These are phyloP conservation scores for Neonectria neomacrospora DNA, from an alignment of 2,329 filamentous ascomycete genomes.

Conservation along the genomic window DNA sequence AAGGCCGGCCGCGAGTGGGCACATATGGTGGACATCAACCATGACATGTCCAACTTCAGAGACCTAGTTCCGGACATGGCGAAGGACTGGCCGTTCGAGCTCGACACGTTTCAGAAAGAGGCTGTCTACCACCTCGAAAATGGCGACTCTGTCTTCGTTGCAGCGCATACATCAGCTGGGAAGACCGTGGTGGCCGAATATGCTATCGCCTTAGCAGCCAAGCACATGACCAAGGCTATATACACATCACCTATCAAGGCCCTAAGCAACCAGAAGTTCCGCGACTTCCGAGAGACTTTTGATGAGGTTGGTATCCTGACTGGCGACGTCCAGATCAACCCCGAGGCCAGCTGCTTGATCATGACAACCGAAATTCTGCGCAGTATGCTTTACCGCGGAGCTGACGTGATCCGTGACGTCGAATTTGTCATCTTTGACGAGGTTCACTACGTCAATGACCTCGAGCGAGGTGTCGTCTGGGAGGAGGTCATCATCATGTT, in stretches of 20 bases:
- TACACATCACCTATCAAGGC: constrained; percentile 99
- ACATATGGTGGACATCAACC: constrained; percentile 96
- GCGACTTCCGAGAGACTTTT: constrained; percentile 90
- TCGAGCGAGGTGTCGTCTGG: constrained; percentile 96
- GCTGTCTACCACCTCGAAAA: constrained; percentile 97
- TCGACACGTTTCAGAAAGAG: constrained; percentile 98
- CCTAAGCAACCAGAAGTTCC: constrained; percentile 97
- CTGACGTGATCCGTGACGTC: constrained; percentile 94
- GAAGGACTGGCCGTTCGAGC: constrained; percentile 93
- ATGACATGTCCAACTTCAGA: constrained; percentile 91
- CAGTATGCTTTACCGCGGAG: constrained; percentile 97
- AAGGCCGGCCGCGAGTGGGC: constrained; percentile 91
- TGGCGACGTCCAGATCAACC: constrained; percentile 97
- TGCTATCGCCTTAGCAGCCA: constrained; percentile 93
- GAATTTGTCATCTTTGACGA: constrained; percentile 99
- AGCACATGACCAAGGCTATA: constrained; percentile 99
- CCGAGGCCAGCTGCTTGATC: constrained; percentile 96
- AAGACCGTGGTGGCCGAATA: constrained; percentile 99
- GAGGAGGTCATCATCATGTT: constrained; percentile 99
- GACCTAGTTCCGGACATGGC: constrained; percentile 98
- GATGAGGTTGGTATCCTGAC: constrained; percentile 97
- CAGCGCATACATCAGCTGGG: constrained; percentile 95
- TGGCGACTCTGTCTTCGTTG: constrained; percentile 97
- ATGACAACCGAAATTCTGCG: constrained; percentile 99
- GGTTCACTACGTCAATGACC: constrained; percentile 98